These are phyloP conservation scores for Apiotrichum sp. DNA, from an alignment of 1,284 basidiomycete species.

Conservation along the genomic window DNA sequence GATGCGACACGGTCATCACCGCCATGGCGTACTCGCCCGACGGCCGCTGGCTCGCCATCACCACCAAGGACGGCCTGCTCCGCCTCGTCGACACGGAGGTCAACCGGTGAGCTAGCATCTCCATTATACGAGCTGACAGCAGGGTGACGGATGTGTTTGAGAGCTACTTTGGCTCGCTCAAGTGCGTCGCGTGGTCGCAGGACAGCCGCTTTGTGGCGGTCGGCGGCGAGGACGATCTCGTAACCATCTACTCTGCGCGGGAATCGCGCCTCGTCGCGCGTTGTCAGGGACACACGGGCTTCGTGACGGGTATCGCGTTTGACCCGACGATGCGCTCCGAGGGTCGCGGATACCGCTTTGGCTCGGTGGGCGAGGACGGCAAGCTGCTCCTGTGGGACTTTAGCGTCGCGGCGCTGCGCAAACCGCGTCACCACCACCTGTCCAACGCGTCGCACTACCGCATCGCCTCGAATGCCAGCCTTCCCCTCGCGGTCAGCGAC, in stretches of 20 bases:
- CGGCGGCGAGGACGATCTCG: slow-evolving; percentile 87
- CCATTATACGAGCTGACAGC: slow-evolving; percentile 31
- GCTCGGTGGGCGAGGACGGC: slow-evolving; percentile 89
- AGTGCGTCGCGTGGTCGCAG: slow-evolving; percentile 85
- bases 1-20: slow-evolving; percentile 55
- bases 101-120: slow-evolving; percentile 54
- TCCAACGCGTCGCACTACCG: slow-evolving; percentile 33
- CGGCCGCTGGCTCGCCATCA: slow-evolving; percentile 73
- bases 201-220: slow-evolving; percentile 88
- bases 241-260: slow-evolving; percentile 86
- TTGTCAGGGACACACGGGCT: slow-evolving; percentile 94
- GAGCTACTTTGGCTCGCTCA: slow-evolving; percentile 85
- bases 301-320: slow-evolving; percentile 82
- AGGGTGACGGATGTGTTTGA: slow-evolving; percentile 83
- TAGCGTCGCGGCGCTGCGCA: slow-evolving; percentile 53
- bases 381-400: slow-evolving; percentile 94
- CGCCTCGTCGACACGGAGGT: slow-evolving; percentile 77
- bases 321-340: slow-evolving; percentile 73
- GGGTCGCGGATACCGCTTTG: slow-evolving; percentile 81
- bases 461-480: slow-evolving; percentile 51
- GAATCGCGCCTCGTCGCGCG: slow-evolving; percentile 89
- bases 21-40: slow-evolving; percentile 88
- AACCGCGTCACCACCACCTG: slow-evolving; percentile 41
- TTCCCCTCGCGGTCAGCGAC: slow-evolving; percentile 51
- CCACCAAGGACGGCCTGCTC: slow-evolving; percentile 81